These are phyloP conservation scores for Akebia trifoliata DNA, from an alignment of 164 flowering plant genomes.

Conservation along the genomic window DNA sequence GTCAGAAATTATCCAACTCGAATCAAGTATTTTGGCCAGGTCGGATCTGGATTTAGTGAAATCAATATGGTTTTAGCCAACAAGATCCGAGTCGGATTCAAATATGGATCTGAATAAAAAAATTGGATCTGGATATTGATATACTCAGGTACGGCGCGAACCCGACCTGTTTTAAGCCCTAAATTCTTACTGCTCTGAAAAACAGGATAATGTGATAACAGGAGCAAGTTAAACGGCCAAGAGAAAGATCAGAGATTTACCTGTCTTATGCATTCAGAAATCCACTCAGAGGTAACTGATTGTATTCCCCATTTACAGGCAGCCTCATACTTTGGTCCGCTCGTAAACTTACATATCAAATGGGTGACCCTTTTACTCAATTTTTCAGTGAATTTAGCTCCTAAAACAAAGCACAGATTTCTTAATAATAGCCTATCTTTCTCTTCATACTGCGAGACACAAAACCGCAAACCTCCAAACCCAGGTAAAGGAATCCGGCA, in stretches of 20 bases:
- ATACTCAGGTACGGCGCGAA: no score
- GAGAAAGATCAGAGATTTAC: conserved; percentile 29
- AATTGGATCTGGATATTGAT: no score
- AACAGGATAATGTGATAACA: conserved; percentile 1
- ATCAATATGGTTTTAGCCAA: no score
- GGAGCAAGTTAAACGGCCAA: not conserved
- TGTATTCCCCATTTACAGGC: conserved; percentile 80
- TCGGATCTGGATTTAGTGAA: no score
- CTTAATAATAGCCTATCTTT: conserved; percentile 69
- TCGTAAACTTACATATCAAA: conserved; percentile 74
- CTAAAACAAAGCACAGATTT: conserved; percentile 82
- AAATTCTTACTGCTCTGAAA: not conserved
- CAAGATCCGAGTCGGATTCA: no score
- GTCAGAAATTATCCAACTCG: no score
- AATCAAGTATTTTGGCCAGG: no score
- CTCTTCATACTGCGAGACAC: conserved; percentile 86
- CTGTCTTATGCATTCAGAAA: conserved; percentile 77
- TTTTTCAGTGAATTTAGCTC: conserved; percentile 69
- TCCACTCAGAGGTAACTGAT: conserved; percentile 77
- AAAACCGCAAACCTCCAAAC: conserved; percentile 61
- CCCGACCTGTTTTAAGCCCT: no score
- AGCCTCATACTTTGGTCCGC: conserved; percentile 80
- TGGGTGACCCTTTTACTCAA: conserved; percentile 76
- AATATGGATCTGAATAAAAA: no score
- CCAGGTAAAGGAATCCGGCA: conserved; percentile 82